A percentile compares a stretch with the other conserved stretches of the same genome.
phyloP scores from a whole-genome alignment of 352 stramenopile genomes.

The Phytophthora idaei region DNA sequence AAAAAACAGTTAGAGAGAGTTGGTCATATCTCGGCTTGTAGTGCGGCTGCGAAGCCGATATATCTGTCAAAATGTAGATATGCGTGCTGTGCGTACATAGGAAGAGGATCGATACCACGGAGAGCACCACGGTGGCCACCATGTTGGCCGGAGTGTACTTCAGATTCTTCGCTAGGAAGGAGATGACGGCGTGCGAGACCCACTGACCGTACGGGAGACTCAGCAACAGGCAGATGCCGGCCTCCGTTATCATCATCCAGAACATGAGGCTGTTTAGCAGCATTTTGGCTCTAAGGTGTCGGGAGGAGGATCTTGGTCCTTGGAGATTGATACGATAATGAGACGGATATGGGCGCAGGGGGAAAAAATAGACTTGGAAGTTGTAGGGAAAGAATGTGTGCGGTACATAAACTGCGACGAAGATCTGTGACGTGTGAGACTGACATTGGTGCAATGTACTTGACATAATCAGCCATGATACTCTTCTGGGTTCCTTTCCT shows the following conservation, averaged over 20 bases:
- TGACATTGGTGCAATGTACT: neutral
- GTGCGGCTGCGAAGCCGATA: neutral
- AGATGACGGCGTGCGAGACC: conserved; percentile 57
- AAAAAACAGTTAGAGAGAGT: conserved; percentile 24
- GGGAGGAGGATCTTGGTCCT: neutral
- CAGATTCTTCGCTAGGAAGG: conserved; percentile 56
- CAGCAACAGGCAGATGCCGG: conserved; percentile 49
- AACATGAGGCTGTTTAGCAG: conserved; percentile 62
- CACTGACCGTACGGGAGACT: conserved; percentile 67
- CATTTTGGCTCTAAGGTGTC: conserved; percentile 34
- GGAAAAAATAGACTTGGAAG: conserved; percentile 1
- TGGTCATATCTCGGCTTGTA: conserved; percentile 16
- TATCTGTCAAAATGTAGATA: neutral
- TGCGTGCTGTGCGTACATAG: conserved; percentile 54
- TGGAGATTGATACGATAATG: conserved; percentile 12
- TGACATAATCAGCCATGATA: neutral
- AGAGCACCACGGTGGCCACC: conserved; percentile 56
- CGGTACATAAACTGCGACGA: neutral
- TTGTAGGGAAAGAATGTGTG: conserved; percentile 19
- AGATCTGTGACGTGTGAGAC: conserved; percentile 22
- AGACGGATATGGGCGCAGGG: neutral
- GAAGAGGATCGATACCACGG: conserved; percentile 73
- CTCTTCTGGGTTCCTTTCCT: neutral
- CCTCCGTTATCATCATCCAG: conserved; percentile 60
- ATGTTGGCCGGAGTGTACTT: conserved; percentile 52